A percentile compares a stretch with the other conserved stretches of the same genome.
Conservation (phyloP, 1,139 yeast genomes). For the Suhomyces yuchorum region DNA sequence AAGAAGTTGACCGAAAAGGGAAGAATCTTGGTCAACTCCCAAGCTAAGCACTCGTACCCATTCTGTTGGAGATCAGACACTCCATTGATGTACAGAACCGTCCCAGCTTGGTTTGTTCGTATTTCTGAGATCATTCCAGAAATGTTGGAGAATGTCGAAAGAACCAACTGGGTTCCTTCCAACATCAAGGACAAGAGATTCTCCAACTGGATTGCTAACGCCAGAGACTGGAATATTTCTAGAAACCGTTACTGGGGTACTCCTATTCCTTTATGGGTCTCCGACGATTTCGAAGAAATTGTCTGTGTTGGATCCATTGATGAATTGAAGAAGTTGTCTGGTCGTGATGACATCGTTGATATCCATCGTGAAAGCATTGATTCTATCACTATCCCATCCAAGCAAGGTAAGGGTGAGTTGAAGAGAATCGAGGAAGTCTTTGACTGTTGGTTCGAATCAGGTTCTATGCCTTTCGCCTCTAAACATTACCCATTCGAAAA, state of each 20-base stretch:
- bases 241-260: constrained; percentile 99
- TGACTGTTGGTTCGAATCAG: constrained; percentile 99
- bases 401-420: constrained; percentile 81
- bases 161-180: constrained; percentile 93
- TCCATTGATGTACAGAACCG: constrained; percentile 92
- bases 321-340: constrained; percentile 83
- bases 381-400: constrained; percentile 90
- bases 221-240: constrained; percentile 98
- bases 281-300: constrained; percentile 89
- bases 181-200: constrained; percentile 92
- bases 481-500: constrained; percentile 96
- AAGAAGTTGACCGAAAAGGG: constrained; percentile 80
- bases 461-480: constrained; percentile 98
- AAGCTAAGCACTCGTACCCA: constrained; percentile 94
- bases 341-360: constrained; percentile 78
- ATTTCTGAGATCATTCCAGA: constrained; percentile 83
- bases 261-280: constrained; percentile 96
- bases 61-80: constrained; percentile 99
- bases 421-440: constrained; percentile 96
- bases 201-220: constrained; percentile 96
- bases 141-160: constrained; percentile 82
- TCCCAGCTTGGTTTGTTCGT: constrained; percentile 98
- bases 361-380: constrained; percentile 94
- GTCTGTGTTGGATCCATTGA: constrained; percentile 91
- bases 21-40: constrained; percentile 71